Base-by-base conservation (phyloP, 1,284 basidiomycete genomes). In the Heterobasidion annosum region DNA sequence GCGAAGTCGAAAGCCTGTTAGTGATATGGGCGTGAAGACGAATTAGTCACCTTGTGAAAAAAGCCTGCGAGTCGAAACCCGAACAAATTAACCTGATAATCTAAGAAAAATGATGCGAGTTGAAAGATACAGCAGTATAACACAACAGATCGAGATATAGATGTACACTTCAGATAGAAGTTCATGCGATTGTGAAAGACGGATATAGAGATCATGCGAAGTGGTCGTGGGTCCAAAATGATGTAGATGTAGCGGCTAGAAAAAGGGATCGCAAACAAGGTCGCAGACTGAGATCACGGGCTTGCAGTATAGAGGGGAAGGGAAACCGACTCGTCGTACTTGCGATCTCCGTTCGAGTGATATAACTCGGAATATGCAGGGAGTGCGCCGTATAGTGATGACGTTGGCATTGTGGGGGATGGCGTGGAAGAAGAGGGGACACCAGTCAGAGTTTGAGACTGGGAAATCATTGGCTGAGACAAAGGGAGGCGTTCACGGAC, bases 311-410 rank as follows among this genome's bases (percentile, higher is more conserved):
- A 90, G 13, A 78, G 70, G 0, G 88, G 88, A 18, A 89, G 68
- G 10, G 83, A 86, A n/a, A 69, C 67, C 13, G 76, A 79, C 58
- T 80, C 76, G 61, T 90, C 85, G 48, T 86, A 73, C 67, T 81
- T 85, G 52, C 77, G 74, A 55, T 88, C 81, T 16, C 89, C 88
- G 60, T 88, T 85, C 19, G 73, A 63, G 62, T 90, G 70, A 67
- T 82, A 91, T 16, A 91, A 73, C 57, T 88, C 84, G 1, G 84
- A 87, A 64, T 91, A 91, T 3, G 83, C 76, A 2, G 88, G 89
- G 13, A 90, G 77, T 25, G 25, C 25, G 25, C 25, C 25, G 47
- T 69, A 71, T 15, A 68, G 68, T 53, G 57, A 19, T 6, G 46
- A 34, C 50, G 50, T 18, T 35, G 32, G 16, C 15, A 32, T 19